Evolutionary conservation across 352 stramenopile genomes (phyloP).

Genomic region (Phytopythium oedochilum): DNA sequence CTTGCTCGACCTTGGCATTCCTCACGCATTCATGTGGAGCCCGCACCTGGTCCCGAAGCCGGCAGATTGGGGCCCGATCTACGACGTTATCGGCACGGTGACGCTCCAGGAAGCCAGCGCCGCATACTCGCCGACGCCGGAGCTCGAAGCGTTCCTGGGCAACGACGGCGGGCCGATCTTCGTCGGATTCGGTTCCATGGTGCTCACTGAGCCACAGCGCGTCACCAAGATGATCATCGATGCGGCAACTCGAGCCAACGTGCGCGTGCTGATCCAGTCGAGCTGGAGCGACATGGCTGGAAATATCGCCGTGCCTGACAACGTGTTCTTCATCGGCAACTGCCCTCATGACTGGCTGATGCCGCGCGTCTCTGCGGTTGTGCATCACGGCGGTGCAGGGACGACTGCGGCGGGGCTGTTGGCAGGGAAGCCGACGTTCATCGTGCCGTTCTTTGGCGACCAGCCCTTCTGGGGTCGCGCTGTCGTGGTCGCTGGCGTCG

Average conservation of each 20-base stretch:
- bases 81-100: conserved; percentile 88
- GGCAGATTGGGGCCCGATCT: conserved; percentile 84
- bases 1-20: conserved; percentile 66
- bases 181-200: conserved; percentile 93
- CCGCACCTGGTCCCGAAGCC: conserved; percentile 84
- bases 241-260: conserved; percentile 43
- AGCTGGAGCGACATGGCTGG: conserved; percentile 83
- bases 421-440: conserved; percentile 90
- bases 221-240: conserved; percentile 86
- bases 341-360: conserved; percentile 92
- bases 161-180: conserved; percentile 81
- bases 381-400: conserved; percentile 80
- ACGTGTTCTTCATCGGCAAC: conserved; percentile 61
- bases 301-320: conserved; percentile 36
- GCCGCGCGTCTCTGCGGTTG: conserved; percentile 79
- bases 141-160: conserved; percentile 66
- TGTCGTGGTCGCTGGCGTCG: conserved; percentile 75
- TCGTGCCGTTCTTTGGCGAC: conserved; percentile 95
- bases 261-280: conserved; percentile 88
- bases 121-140: conserved; percentile 42
- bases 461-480: conserved; percentile 93
- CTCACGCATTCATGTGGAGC: conserved; percentile 89
- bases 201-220: conserved; percentile 74
- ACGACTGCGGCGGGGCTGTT: conserved; percentile 90
- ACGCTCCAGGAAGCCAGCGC: conserved; percentile 28